phyloP scores from a whole-genome alignment of 2,329 filamentous ascomycete species.

The Colletotrichum ledebouriae region DNA sequence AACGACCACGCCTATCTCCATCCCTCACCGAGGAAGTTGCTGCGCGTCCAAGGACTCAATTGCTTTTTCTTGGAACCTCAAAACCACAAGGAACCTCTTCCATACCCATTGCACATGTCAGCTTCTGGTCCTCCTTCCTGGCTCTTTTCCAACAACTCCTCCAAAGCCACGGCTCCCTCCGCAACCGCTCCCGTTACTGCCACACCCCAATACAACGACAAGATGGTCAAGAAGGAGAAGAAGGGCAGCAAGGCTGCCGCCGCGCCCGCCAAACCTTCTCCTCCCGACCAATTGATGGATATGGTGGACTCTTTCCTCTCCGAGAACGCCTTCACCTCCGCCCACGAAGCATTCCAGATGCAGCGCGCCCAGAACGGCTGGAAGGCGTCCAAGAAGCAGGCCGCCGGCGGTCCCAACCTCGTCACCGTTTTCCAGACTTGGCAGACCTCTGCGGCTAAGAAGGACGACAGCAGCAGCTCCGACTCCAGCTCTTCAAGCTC shows the following conservation, averaged over 20 bases:
- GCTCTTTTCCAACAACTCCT: slow-evolving; percentile 59
- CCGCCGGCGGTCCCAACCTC: slow-evolving; percentile 51
- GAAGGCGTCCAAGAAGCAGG: slow-evolving; percentile 49
- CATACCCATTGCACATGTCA: slow-evolving; percentile 50
- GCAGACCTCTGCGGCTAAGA: slow-evolving; percentile 53
- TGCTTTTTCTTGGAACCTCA: slow-evolving; percentile 5
- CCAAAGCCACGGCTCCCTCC: slow-evolving; percentile 35
- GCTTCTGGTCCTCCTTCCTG: slow-evolving; percentile 54
- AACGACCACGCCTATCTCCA: slow-evolving; percentile 11
- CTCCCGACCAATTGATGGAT: slow-evolving; percentile 73
- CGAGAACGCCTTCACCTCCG: slow-evolving; percentile 73
- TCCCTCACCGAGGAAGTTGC: slow-evolving; percentile 31
- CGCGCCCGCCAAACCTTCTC: slow-evolving; percentile 49
- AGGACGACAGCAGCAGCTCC: slow-evolving; percentile 48
- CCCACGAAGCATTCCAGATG: slow-evolving; percentile 73
- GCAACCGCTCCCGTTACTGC: slow-evolving; percentile 36
- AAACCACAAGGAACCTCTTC: background rate
- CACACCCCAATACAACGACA: slow-evolving; percentile 36
- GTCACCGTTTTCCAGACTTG: slow-evolving; percentile 65
- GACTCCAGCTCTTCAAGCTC: slow-evolving; percentile 49
- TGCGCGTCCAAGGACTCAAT: slow-evolving; percentile 7
- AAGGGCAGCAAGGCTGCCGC: slow-evolving; percentile 39
- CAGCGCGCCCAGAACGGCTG: slow-evolving; percentile 70
- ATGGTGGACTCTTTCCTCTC: slow-evolving; percentile 76
- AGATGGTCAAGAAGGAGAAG: slow-evolving; percentile 54